Evolutionary conservation across 352 stramenopile species (phyloP).

Genomic region (Salisapilia sapeloensis): DNA sequence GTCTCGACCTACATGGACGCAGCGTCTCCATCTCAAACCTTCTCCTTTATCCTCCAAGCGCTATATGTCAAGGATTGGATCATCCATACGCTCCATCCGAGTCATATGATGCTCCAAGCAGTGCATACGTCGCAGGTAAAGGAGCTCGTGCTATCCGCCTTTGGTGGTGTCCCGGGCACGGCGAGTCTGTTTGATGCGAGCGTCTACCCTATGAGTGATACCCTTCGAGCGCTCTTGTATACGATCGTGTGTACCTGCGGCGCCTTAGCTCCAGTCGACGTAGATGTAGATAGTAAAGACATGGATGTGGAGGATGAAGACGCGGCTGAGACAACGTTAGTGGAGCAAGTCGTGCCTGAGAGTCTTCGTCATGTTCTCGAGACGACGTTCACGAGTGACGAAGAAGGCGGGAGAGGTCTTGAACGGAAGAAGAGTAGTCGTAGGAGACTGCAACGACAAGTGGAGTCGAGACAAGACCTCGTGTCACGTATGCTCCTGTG

Average conservation of each 20-base stretch:
- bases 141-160: constrained; percentile 33
- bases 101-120: constrained; percentile 19
- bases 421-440: constrained; percentile 4
- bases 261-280: constrained; percentile 16
- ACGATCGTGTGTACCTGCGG: constrained; percentile 29
- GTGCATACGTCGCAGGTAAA: constrained; percentile 20
- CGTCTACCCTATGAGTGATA: constrained; percentile 22
- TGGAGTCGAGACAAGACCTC: constrained; percentile 27
- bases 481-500: constrained; percentile 43
- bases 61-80: constrained; percentile 30
- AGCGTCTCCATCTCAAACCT: constrained; percentile 16
- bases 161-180: constrained; percentile 34
- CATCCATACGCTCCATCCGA: constrained; percentile 10
- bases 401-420: constrained; percentile 25
- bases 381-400: constrained; percentile 19
- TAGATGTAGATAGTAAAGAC: constrained; percentile 32
- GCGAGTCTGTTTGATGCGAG: constrained; percentile 44
- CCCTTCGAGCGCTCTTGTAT: constrained; percentile 41
- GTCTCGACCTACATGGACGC: constrained; percentile 34
- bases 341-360: constrained; percentile 40
- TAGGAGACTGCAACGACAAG: constrained; percentile 22
- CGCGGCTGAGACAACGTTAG: constrained; percentile 45
- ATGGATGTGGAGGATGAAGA: constrained; percentile 68
- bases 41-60: constrained; percentile 32
- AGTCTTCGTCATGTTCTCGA: constrained; percentile 41